Conservation (phyloP, 1,284 basidiomycete genomes). For the Tilletia indica region DNA sequence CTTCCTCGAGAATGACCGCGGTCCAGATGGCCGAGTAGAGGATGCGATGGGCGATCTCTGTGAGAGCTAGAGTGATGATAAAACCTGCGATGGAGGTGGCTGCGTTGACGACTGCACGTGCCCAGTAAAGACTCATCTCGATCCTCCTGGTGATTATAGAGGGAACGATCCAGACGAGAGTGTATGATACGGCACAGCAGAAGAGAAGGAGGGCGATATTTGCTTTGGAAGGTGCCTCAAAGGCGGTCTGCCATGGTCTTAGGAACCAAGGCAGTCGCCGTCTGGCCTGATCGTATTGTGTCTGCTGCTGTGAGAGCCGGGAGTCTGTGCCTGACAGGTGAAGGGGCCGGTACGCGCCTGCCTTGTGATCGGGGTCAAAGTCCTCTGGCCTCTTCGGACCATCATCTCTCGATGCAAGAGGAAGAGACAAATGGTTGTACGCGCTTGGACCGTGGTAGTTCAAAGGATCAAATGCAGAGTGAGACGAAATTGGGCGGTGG, state of each 20-base stretch:
- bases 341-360: no score
- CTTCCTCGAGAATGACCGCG: constrained; percentile 7
- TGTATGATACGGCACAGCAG: neutral
- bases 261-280: no score
- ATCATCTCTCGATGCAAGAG: neutral
- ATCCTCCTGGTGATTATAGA: neutral
- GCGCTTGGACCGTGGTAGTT: neutral
- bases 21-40: constrained; percentile 14
- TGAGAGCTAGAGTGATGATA: neutral
- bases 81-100: neutral
- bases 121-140: neutral
- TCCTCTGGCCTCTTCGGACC: no score
- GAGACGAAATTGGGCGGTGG: neutral
- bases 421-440: neutral
- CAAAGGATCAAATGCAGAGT: neutral
- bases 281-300: no score
- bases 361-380: neutral
- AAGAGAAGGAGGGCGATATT: neutral
- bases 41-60: neutral
- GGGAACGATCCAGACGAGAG: neutral
- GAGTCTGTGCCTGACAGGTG: no score
- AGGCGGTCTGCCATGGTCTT: neutral
- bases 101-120: constrained; percentile 10
- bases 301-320: no score
- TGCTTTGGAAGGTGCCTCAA: neutral